These are phyloP conservation scores for Globisporangium radiosum DNA, from an alignment of 352 stramenopile genomes.

Conservation along the genomic window DNA sequence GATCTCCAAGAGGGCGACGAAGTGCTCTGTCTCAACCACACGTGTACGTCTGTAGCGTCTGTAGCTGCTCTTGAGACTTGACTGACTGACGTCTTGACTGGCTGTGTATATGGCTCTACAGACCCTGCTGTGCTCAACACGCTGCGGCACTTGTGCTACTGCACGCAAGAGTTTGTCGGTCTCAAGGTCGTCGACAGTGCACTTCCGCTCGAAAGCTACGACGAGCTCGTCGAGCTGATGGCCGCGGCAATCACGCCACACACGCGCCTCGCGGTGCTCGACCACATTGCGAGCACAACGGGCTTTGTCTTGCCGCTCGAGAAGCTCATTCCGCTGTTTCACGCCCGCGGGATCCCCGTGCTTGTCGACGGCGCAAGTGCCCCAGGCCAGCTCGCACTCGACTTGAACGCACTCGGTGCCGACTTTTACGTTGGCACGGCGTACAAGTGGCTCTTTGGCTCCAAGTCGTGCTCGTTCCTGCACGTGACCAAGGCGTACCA, in stretches of 20 bases:
- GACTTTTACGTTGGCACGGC: constrained; percentile 83
- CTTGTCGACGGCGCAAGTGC: constrained; percentile 77
- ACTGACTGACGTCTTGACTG: too few relatives aligned
- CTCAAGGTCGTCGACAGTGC: constrained; percentile 81
- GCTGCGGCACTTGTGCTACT: constrained; percentile 79
- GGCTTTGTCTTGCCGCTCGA: constrained; percentile 77
- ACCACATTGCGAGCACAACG: constrained; percentile 76
- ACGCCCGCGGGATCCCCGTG: constrained; percentile 67
- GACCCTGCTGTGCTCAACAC: constrained; percentile 81
- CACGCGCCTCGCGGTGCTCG: constrained; percentile 76
- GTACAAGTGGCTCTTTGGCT: constrained; percentile 86
- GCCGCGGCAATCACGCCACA: constrained; percentile 69
- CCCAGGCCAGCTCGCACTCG: constrained; percentile 62
- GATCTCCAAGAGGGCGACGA: constrained; percentile 84
- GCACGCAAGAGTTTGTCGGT: constrained; percentile 83
- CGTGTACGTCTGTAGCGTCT: constrained; percentile 38
- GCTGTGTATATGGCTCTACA: constrained; percentile 17
- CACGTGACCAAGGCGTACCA: constrained; percentile 79
- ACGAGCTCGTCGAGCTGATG: constrained; percentile 65
- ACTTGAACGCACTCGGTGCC: constrained; percentile 52
- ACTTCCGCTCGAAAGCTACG: constrained; percentile 64
- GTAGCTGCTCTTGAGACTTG: too few relatives aligned
- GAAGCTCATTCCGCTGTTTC: constrained; percentile 78
- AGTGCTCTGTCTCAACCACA: constrained; percentile 83
- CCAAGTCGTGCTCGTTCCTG: constrained; percentile 81